These are phyloP conservation scores for Aspergillus saccharolyticus DNA, from an alignment of 495 filamentous ascomycete species.

Conservation along the genomic window DNA sequence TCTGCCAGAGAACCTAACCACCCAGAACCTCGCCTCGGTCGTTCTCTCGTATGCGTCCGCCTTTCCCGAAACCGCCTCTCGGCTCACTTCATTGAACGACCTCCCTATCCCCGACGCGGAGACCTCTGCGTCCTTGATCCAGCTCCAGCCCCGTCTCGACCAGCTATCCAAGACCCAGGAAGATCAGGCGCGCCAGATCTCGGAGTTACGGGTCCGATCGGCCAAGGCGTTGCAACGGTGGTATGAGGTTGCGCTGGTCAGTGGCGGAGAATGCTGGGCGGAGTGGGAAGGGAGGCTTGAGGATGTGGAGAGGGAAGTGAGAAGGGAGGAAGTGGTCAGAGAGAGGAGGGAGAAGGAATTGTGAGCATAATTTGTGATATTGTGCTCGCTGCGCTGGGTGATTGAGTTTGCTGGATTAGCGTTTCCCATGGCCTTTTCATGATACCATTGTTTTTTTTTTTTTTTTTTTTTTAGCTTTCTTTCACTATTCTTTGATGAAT, in stretches of 20 bases:
- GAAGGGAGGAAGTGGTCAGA: constrained; percentile 49
- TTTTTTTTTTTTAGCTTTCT: not conserved
- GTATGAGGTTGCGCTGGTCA: constrained; percentile 71
- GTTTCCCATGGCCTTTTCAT: constrained; percentile 5
- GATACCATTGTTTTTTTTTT: constrained; percentile 8
- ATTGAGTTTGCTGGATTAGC: no score
- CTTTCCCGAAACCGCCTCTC: constrained; percentile 72
- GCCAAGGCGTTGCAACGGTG: constrained; percentile 69
- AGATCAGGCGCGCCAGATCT: constrained; percentile 65
- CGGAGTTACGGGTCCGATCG: constrained; percentile 65
- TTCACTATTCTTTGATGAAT: not conserved
- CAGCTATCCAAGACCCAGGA: constrained; percentile 60
- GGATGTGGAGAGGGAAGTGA: constrained; percentile 60
- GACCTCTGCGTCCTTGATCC: constrained; percentile 60
- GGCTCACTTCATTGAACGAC: constrained; percentile 73
- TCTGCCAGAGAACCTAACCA: constrained; percentile 40
- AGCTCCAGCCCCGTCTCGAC: constrained; percentile 66
- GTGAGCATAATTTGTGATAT: constrained; percentile 9
- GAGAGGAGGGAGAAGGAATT: constrained; percentile 38
- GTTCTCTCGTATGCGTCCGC: constrained; percentile 68
- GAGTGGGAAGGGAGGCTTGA: constrained; percentile 67
- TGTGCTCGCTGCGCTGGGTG: no score
- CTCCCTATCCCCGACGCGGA: constrained; percentile 67
- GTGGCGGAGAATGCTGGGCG: constrained; percentile 64
- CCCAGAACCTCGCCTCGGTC: constrained; percentile 52